Base-by-base conservation (phyloP, 78 protist genomes). In the Emiliania huxleyi region DNA sequence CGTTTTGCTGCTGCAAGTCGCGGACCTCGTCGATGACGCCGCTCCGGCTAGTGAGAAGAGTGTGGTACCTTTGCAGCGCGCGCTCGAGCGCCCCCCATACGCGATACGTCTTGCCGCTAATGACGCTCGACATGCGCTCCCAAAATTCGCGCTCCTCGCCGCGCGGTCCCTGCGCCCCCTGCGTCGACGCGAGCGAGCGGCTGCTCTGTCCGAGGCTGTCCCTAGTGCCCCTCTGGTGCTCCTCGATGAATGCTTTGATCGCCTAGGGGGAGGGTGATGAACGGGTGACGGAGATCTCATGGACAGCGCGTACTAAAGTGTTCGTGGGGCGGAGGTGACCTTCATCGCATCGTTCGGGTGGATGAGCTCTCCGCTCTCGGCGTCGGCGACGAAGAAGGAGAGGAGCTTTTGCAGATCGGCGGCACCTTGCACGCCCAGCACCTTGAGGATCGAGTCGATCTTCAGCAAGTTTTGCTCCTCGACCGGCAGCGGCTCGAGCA, bases 1-100 rank as follows among this genome's bases (percentile, higher is more conserved):
- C 89, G 90, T 96, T 96, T 56, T 95, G 96, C 87, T 40, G 21
- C 69, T 92, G 92, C 40, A 96, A 44, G 52, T 33, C 48, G 69
- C 62, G 91, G 19, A 95, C 91, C 11, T 94, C 95, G 2, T 71
- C 69, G 42, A 91, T 69, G 29, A 46, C 40, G 45, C 0, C 12
- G 5, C 52, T 43, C 18, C 96, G 93, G 46, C 42, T 35, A 44
- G 0, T 6, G 5, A 95, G 94, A 21, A 94, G 75, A 23, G 5
- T 18, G 69, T 93, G 23, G 93, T 95, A 94, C 91, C 92, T 46
- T 23, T 18, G 49, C 79, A 94, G 84, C 43, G 73, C 93, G 35
- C 38, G 52, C 71, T 95, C 95, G 21, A 94, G 94, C 3, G 90
- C 89, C 26, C 2, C 42, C 92, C 49, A 48, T 11, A 93, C 52